Percentiles rank a stretch among this genome's conserved stretches.
These are phyloP conservation scores for Apiospora malaysiana DNA, from an alignment of 2,329 filamentous ascomycete genomes.

Conservation along the genomic window DNA sequence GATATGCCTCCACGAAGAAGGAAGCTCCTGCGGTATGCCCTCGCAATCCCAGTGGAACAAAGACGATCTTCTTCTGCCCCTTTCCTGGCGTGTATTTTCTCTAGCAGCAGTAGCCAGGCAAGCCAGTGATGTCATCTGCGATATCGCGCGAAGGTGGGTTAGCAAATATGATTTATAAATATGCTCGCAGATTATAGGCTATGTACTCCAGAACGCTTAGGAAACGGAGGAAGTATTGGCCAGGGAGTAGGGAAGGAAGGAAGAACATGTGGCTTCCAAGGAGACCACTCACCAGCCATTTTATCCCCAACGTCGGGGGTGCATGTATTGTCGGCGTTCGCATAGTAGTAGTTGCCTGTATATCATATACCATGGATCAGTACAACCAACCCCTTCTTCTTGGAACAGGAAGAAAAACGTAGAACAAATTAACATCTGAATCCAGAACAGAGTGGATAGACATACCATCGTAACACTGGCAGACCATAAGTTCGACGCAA, in stretches of 20 bases:
- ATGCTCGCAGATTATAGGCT: not conserved
- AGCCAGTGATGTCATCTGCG: not conserved
- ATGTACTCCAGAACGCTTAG: not conserved
- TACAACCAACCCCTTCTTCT: not conserved
- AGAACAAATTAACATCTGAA: not conserved
- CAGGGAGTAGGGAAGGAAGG: not conserved
- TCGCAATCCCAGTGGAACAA: no score
- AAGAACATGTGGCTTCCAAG: not conserved
- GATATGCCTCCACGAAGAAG: not conserved
- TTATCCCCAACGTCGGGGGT: not conserved
- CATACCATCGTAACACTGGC: constrained; percentile 19
- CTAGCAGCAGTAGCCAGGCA: constrained; percentile 18
- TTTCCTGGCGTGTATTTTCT: not conserved
- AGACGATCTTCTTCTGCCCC: not conserved
- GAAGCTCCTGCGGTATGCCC: not conserved
- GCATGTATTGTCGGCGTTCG: not conserved
- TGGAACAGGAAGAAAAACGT: not conserved
- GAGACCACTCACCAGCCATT: not conserved
- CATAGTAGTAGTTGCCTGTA: not conserved
- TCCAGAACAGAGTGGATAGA: not conserved
- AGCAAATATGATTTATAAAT: not conserved
- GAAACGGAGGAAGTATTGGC: not conserved
- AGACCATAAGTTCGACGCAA: not conserved
- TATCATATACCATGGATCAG: not conserved
- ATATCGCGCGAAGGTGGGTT: not conserved